A percentile compares a stretch with the other conserved stretches of the same genome.
Conservation (phyloP, 495 filamentous ascomycete species). For the Penicillium parvum region DNA sequence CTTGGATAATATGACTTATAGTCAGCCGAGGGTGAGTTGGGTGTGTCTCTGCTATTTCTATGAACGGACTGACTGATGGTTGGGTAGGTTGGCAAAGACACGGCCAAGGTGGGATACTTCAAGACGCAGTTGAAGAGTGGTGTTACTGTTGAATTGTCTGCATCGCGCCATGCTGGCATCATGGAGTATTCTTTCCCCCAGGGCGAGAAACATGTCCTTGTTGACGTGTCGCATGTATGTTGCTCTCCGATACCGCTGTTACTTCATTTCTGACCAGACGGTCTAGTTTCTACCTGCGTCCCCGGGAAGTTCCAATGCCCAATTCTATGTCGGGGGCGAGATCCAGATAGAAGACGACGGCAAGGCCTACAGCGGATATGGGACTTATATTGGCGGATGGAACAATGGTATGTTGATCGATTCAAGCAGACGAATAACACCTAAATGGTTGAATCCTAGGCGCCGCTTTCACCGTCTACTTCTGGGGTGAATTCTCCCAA, state of each 20-base stretch:
- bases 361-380: slow-evolving; percentile 53
- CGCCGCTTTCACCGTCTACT: slow-evolving; percentile 59
- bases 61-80: too few species aligned
- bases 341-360: slow-evolving; percentile 48
- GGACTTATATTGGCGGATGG: slow-evolving; percentile 57
- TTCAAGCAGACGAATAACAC: neutral
- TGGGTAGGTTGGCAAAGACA: slow-evolving; percentile 41
- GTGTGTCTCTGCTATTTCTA: neutral
- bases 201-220: slow-evolving; percentile 46
- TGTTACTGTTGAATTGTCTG: slow-evolving; percentile 54
- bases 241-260: neutral
- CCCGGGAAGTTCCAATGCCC: slow-evolving; percentile 50
- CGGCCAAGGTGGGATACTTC: slow-evolving; percentile 56
- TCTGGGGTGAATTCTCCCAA: slow-evolving; percentile 58
- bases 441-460: slow-evolving; percentile 34
- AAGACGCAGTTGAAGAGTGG: slow-evolving; percentile 51
- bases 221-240: slow-evolving; percentile 61
- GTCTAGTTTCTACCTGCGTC: slow-evolving; percentile 51
- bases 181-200: slow-evolving; percentile 56
- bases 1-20: slow-evolving; percentile 39
- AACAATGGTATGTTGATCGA: slow-evolving; percentile 45
- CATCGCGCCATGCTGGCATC: slow-evolving; percentile 56
- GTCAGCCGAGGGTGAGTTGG: slow-evolving; percentile 32
- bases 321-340: slow-evolving; percentile 57
- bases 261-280: too few species aligned